Evolutionary conservation across 768 basidiomycete species (phyloP), one percentile per base, ranked within the genome.

Genomic region (Hericium rajendrae): DNA sequence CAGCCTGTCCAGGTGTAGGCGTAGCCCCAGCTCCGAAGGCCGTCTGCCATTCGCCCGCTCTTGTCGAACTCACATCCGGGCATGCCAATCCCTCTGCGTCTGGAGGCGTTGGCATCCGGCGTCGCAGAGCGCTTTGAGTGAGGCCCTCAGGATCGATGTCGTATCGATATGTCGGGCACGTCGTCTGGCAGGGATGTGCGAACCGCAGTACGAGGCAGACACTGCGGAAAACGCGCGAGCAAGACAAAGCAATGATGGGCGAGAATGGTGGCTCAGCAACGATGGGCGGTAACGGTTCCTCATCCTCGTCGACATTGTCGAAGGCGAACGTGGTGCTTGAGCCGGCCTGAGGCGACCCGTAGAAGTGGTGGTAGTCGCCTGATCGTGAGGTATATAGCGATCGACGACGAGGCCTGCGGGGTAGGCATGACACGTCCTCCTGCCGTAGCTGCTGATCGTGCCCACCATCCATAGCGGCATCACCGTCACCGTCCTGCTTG

Each of bases 101-200:
- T n/a, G n/a, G n/a, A n/a, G n/a, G n/a, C n/a, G 22, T 53, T 26
- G 62, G 32, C 28, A 56, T 38, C 54, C 38, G 57, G 24, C 53
- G 57, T 4, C 52, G 55, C 48, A 59, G 66, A 64, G 22, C 22
- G 22, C 22, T 22, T 22, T 38, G 81, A 0, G 86, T 88, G 50
- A 90, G 69, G 57, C 84, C 84, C 56, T 88, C 83, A 0, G 89
- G 89, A 65, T 91, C 89, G 55, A 91, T 80, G 61, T 91, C 84
- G 64, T 91, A 91, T 60, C 89, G 73, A 70, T 89, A 91, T 0
- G 86, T 87, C 0, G 89, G 89, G 62, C 89, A 91, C 2, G 89
- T 91, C 18, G 88, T 90, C 61, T 86, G 85, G 46, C 76, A 77
- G 12, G 88, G 85, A n/a, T n/a, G n/a, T n/a, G n/a, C n/a, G n/a